phyloP scores from a whole-genome alignment of 345 rosid genomes.

The Linum tenue region DNA sequence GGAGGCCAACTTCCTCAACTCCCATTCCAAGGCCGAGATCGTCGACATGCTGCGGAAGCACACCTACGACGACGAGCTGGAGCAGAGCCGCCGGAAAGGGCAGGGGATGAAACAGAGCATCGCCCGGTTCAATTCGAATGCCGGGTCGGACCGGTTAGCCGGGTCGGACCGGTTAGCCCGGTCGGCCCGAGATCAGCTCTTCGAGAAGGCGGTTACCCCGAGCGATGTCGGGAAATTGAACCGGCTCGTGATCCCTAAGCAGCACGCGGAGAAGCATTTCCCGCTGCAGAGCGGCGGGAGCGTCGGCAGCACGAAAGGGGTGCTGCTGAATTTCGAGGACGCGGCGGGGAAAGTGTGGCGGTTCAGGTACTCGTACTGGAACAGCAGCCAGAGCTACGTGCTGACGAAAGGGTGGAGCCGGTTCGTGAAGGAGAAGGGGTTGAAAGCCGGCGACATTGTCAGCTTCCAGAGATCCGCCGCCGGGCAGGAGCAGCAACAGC shows the following conservation, averaged over 20 bases:
- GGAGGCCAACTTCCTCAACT: neutral
- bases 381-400: slow-evolving; percentile 9
- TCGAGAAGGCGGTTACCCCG: slow-evolving; percentile 4
- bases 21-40: slow-evolving; percentile 5
- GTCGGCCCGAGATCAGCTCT: neutral
- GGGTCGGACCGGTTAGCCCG: neutral
- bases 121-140: neutral
- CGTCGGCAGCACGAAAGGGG: neutral
- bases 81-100: neutral
- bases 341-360: neutral
- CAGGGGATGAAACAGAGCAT: neutral
- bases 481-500: neutral
- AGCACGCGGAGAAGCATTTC: slow-evolving; percentile 8
- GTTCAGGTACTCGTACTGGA: slow-evolving; percentile 8
- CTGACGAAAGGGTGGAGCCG: slow-evolving; percentile 4
- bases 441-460: slow-evolving; percentile 1
- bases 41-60: slow-evolving; percentile 6
- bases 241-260: slow-evolving; percentile 4
- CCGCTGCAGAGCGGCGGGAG: neutral
- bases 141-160: neutral
- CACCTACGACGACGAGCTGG: slow-evolving; percentile 7
- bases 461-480: neutral
- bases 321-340: slow-evolving; percentile 4
- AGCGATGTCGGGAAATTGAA: slow-evolving; percentile 3
- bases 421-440: neutral